Base-by-base conservation (phyloP, 2,329 filamentous ascomycete species). In the Falciphora oryzae region DNA sequence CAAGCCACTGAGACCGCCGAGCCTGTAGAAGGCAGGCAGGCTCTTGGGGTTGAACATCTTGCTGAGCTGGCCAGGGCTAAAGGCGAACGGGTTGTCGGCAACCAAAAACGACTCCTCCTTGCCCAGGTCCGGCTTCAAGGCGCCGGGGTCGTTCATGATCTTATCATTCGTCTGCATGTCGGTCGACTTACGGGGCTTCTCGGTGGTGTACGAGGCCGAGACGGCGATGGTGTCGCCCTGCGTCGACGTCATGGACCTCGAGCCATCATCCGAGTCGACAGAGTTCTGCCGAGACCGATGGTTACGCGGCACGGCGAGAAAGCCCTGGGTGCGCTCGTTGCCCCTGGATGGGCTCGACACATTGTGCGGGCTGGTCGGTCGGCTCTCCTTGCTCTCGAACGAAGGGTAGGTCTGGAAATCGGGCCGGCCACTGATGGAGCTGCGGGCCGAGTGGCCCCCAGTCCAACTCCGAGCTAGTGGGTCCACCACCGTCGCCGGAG, bases 31-130 rank as follows among this genome's bases (percentile, higher is more conserved):
- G 0, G 93, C 93, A 16, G 89, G 81, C 65, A 96, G 77, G 67
- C 87, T 96, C 79, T 97, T 97, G 4, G 93, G 93, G 73, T 96
- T 95, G 67, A 94, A 86, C 78, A 97, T 84, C 76, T 96, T 97
- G 71, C 88, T 89, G 67, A 97, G 81, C 72, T 96, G 89, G 18
- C 93, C 93, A 3, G 90, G 90, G 2, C 88, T 86, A 73, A 92
- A 97, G 22, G 92, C 93, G 72, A 97, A 97, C 0, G 89, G 89
- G 73, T 95, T 96, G 73, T 92, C 81, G 7, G 89, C 83, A 14
- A 94, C 87, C 18, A 85, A 71, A 70, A 96, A 97, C 67, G 94
- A 91, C 25, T 78, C 81, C 73, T 93, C 90, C 63, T 88, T 90
- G 8, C 91, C 90, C 53, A 86, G 83, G 72, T 96, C 92, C 0